phyloP scores from a whole-genome alignment of 495 filamentous ascomycete genomes.

The Parathielavia appendiculata region DNA sequence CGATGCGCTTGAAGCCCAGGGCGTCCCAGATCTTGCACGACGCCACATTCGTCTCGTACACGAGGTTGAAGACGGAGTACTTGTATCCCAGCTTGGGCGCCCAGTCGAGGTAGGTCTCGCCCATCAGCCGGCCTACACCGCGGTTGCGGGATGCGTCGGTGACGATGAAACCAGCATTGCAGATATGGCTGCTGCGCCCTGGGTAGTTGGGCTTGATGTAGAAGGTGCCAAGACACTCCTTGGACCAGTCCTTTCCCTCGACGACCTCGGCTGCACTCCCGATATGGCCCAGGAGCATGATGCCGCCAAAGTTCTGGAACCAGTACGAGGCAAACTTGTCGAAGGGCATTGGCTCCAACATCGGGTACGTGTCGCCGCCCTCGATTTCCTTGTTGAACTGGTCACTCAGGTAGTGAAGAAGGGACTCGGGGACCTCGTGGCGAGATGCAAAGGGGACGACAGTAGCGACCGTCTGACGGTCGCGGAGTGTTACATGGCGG shows the following conservation, averaged over 20 bases:
- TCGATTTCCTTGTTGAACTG: conserved; percentile 94
- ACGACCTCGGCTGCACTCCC: conserved; percentile 52
- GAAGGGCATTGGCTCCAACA: conserved; percentile 71
- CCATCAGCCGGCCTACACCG: conserved; percentile 89
- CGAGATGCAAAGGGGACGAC: conserved; percentile 79
- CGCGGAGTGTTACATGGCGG: conserved; percentile 82
- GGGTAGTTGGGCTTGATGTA: conserved; percentile 98
- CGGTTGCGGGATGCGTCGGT: conserved; percentile 84
- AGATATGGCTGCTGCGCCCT: conserved; percentile 90
- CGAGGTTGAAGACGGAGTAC: conserved; percentile 96
- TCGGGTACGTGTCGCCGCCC: conserved; percentile 93
- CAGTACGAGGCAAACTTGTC: conserved; percentile 81
- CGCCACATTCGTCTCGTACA: conserved; percentile 95
- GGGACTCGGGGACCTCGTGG: conserved; percentile 64
- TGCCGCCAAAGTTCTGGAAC: conserved; percentile 90
- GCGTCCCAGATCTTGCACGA: conserved; percentile 96
- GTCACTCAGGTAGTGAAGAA: conserved; percentile 75
- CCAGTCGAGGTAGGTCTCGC: conserved; percentile 91
- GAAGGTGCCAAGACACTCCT: conserved; percentile 85
- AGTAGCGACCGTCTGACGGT: conserved; percentile 85
- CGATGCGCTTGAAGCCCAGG: conserved; percentile 96
- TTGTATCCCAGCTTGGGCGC: conserved; percentile 90
- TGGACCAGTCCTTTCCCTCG: conserved; percentile 75
- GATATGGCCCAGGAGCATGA: conserved; percentile 87
- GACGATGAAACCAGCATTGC: conserved; percentile 92